A percentile compares a stretch with the other conserved stretches of the same genome.
Conservation (phyloP, 805 yeast species). For the Saccharomycopsis oosterbeekiorum region DNA sequence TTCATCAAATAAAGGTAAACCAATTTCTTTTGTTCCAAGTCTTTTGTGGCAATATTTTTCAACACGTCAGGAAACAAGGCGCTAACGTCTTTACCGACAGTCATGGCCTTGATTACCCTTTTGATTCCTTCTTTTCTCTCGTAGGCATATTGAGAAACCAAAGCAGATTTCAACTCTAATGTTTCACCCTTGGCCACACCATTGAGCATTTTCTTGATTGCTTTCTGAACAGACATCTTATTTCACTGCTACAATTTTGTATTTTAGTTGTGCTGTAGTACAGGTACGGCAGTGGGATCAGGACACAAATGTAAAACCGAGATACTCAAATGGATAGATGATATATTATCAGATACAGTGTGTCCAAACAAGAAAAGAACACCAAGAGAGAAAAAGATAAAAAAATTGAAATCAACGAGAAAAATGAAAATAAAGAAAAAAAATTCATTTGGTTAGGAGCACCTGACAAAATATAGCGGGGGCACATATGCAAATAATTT, state of each 20-base stretch:
- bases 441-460: not conserved
- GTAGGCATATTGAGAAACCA: conserved; percentile 88
- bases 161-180: conserved; percentile 80
- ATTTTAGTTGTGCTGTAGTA: not conserved
- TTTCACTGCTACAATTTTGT: too few relatives aligned
- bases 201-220: conserved; percentile 47
- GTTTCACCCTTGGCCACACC: conserved; percentile 62
- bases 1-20: conserved; percentile 94
- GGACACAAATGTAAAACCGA: not conserved
- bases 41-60: conserved; percentile 94
- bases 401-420: not conserved
- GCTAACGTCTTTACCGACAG: conserved; percentile 93
- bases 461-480: not conserved
- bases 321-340: too few relatives aligned
- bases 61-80: conserved; percentile 90
- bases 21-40: conserved; percentile 90
- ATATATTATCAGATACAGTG: not conserved
- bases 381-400: not conserved
- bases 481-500: not conserved
- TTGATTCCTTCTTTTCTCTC: conserved; percentile 96
- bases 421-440: not conserved
- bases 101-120: conserved; percentile 96
- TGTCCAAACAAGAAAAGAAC: not conserved
- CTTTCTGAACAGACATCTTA: conserved; percentile 35
- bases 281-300: not conserved